Evolutionary conservation across 345 rosid species (phyloP).

Genomic region (Reutealis trisperma): DNA sequence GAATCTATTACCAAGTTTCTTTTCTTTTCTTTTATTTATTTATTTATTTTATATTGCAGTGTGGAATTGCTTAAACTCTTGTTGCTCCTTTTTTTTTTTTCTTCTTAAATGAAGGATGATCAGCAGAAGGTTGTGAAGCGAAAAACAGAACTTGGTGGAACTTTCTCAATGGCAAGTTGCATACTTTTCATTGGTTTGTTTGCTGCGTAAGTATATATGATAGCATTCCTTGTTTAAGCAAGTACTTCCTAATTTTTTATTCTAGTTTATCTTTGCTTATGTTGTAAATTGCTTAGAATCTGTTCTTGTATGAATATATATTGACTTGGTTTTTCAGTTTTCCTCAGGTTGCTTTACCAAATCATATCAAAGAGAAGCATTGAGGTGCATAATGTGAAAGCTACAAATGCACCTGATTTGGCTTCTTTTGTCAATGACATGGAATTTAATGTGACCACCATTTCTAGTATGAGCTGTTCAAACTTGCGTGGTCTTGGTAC

Average conservation of each 20-base stretch:
- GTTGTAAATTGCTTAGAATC: neutral
- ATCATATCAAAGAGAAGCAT: constrained; percentile 75
- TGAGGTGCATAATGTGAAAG: constrained; percentile 87
- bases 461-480: constrained; percentile 88
- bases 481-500: constrained; percentile 68
- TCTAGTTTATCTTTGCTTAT: neutral
- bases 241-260: constrained; percentile 5
- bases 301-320: constrained; percentile 13
- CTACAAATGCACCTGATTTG: constrained; percentile 74
- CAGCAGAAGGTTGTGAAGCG: constrained; percentile 72
- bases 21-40: too few relatives aligned
- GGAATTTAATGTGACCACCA: constrained; percentile 77
- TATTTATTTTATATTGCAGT: neutral
- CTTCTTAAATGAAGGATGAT: constrained; percentile 57
- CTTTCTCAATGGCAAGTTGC: constrained; percentile 93
- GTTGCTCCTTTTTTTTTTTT: neutral
- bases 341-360: constrained; percentile 93
- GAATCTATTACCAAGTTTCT: neutral
- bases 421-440: constrained; percentile 68
- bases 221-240: constrained; percentile 3
- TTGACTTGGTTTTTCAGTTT: constrained; percentile 47
- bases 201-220: constrained; percentile 74
- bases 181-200: constrained; percentile 86
- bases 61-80: neutral
- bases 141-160: constrained; percentile 93